Evolutionary conservation across 495 filamentous ascomycete genomes (phyloP).

Genomic region (Penicillium nucicola): DNA sequence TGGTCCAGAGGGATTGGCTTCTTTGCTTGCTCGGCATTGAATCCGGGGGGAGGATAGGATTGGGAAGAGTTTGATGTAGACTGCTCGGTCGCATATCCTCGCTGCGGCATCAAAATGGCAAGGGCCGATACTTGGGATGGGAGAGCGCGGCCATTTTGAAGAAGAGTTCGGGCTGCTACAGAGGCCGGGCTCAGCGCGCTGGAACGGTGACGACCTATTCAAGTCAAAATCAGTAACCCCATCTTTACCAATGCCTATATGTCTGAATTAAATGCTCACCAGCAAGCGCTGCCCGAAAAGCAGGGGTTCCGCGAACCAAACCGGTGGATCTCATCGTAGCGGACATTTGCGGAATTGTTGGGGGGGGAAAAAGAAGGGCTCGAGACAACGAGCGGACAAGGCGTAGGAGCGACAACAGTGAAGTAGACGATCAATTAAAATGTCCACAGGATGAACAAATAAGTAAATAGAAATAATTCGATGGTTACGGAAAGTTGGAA

Average conservation of each 20-base stretch:
- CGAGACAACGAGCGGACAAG: constrained; percentile 25
- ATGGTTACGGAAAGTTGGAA: constrained; percentile 4
- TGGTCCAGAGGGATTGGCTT: constrained; percentile 65
- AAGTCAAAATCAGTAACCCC: constrained; percentile 3
- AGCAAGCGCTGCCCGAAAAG: constrained; percentile 31
- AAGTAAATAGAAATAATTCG: constrained; percentile 3
- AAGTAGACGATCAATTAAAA: neutral
- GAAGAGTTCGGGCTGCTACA: constrained; percentile 46
- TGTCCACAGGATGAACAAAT: constrained; percentile 5
- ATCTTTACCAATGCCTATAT: neutral
- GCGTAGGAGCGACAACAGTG: constrained; percentile 22
- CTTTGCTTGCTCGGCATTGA: constrained; percentile 87
- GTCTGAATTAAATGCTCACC: constrained; percentile 13
- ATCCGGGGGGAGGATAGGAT: constrained; percentile 82
- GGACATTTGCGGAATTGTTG: constrained; percentile 40
- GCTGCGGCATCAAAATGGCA: constrained; percentile 62
- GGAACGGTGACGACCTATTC: constrained; percentile 34
- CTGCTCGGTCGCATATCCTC: constrained; percentile 70
- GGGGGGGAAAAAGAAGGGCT: constrained; percentile 23
- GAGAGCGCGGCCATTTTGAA: constrained; percentile 53
- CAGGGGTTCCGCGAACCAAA: constrained; percentile 39
- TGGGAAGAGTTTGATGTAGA: constrained; percentile 55
- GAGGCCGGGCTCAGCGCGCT: constrained; percentile 36
- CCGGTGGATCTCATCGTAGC: constrained; percentile 42
- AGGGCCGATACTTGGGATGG: constrained; percentile 60